Conservation (phyloP, 495 filamentous ascomycete species). For the Penicillium salamii region DNA sequence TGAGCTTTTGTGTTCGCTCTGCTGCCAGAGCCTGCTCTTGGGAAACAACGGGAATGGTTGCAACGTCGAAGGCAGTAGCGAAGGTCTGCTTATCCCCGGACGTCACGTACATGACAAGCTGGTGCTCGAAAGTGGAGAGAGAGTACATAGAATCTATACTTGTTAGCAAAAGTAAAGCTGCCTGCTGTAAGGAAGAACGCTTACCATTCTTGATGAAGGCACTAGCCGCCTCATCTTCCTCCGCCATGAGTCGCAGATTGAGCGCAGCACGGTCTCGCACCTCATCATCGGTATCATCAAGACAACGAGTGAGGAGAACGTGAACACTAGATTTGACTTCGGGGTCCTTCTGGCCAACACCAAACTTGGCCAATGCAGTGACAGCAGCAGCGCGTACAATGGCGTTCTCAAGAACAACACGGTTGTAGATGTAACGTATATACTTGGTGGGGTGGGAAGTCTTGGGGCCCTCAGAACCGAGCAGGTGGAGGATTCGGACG, state of each 20-base stretch:
- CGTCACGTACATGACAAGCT: slow-evolving; percentile 96
- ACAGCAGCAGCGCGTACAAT: slow-evolving; percentile 94
- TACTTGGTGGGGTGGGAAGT: slow-evolving; percentile 97
- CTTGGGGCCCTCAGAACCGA: slow-evolving; percentile 92
- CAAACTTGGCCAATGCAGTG: slow-evolving; percentile 94
- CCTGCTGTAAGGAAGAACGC: slow-evolving; percentile 10
- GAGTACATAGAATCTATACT: slow-evolving; percentile 68
- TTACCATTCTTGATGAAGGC: slow-evolving; percentile 89
- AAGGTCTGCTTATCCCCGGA: slow-evolving; percentile 84
- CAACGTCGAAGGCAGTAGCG: slow-evolving; percentile 80
- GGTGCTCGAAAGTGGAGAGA: slow-evolving; percentile 92
- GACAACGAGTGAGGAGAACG: slow-evolving; percentile 86
- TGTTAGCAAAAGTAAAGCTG: slow-evolving; percentile 16
- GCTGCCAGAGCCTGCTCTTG: slow-evolving; percentile 97
- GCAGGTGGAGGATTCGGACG: slow-evolving; percentile 87
- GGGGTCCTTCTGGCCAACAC: slow-evolving; percentile 91
- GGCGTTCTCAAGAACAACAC: slow-evolving; percentile 95
- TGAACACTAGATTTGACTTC: slow-evolving; percentile 94
- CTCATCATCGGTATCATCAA: slow-evolving; percentile 97
- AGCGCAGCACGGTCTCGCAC: slow-evolving; percentile 93
- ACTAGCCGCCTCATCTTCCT: slow-evolving; percentile 79
- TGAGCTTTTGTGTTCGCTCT: slow-evolving; percentile 94
- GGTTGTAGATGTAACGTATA: slow-evolving; percentile 98
- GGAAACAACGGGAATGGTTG: slow-evolving; percentile 87
- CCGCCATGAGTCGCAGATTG: slow-evolving; percentile 82